Percentiles rank a stretch among this genome's conserved stretches.
Evolutionary conservation across 192 early-diverging fungal species (phyloP).

Genomic region (Obelidium mucronatum): DNA sequence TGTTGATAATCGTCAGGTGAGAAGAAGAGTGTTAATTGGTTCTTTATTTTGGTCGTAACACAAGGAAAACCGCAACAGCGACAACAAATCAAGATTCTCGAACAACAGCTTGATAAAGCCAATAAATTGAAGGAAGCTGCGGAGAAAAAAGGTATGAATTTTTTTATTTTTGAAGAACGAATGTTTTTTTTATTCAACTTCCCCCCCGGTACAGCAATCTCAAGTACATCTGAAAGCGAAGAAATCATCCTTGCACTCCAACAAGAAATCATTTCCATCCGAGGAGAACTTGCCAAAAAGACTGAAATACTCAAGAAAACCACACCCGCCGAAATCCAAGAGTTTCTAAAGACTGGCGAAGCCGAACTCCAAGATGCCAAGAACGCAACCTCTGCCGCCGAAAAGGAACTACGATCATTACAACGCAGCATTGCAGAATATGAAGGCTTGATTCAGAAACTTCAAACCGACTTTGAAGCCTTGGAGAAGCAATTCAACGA

Average conservation of each 20-base stretch:
- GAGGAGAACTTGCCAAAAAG: constrained; percentile 30
- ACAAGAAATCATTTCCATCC: constrained; percentile 34
- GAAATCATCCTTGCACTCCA: constrained; percentile 35
- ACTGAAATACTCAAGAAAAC: constrained; percentile 24
- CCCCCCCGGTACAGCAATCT: constrained; percentile 8
- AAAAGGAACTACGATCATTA: constrained; percentile 27
- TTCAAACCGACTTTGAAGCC: constrained; percentile 16
- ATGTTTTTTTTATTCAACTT: not conserved
- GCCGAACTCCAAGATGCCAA: constrained; percentile 20
- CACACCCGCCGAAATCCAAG: constrained; percentile 31
- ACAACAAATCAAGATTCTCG: constrained; percentile 38
- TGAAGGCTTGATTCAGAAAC: constrained; percentile 10
- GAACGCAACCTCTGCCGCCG: constrained; percentile 18
- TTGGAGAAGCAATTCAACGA: constrained; percentile 23
- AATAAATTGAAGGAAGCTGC: constrained; percentile 30
- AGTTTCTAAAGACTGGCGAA: constrained; percentile 28
- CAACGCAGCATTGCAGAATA: constrained; percentile 27
- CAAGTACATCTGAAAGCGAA: constrained; percentile 28
- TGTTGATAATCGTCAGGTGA: constrained; percentile 19
- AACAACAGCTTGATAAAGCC: constrained; percentile 28
- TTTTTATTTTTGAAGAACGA: not conserved
- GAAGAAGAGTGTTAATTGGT: not conserved
- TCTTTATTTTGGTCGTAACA: not conserved
- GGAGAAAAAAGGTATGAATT: constrained; percentile 25
- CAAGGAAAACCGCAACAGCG: constrained; percentile 11